Base-by-base conservation (phyloP, 1,284 basidiomycete species). In the Psilocybe mexicana region DNA sequence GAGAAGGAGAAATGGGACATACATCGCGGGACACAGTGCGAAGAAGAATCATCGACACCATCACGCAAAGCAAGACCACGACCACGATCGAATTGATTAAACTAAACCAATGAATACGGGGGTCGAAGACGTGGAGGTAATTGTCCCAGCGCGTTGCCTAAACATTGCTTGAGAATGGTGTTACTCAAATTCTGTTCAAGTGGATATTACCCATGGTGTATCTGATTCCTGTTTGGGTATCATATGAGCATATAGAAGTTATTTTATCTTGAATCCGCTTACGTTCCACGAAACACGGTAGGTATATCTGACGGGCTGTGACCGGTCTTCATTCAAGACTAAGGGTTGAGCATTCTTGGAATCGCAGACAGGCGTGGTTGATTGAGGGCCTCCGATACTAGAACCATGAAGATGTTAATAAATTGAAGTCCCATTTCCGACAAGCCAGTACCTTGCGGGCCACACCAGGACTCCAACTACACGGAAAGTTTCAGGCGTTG, bases 131-230 rank as follows among this genome's bases (percentile, higher is more conserved):
- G 62, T 90, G 88, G 11, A 96, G 81, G 70, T 99, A 98, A 67
- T 91, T 92, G 71, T 99, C 96, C 96, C 96, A 98, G 53, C 96
- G 83, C 0, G 94, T 96, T 5, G 94, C 93, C 90, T 92, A 72
- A 50, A 6, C 42, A 33, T 23, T n/a, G 10, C 23, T 43, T 45
- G 3, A 43, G 14, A 8, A 33, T 33, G 30, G 30, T 36, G 23
- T 35, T 14, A 6, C 18, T 8, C 33, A 6, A 35, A 12, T 52
- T 23, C 11, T 30, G 26, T 2, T 40, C 50, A 35, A 23, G 43
- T 7, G 55, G 36, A 58, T 26, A 43, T 58, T 69, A 85, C 91
- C 93, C 93, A 96, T 47, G 92, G 90, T 1, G 92, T 92, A 59
- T 86, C 81, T 30, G 93, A 95, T 83, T 89, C 81, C 87, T 93